These are phyloP conservation scores for Volvox africanus DNA, from an alignment of 139 green algal genomes.

Conservation along the genomic window DNA sequence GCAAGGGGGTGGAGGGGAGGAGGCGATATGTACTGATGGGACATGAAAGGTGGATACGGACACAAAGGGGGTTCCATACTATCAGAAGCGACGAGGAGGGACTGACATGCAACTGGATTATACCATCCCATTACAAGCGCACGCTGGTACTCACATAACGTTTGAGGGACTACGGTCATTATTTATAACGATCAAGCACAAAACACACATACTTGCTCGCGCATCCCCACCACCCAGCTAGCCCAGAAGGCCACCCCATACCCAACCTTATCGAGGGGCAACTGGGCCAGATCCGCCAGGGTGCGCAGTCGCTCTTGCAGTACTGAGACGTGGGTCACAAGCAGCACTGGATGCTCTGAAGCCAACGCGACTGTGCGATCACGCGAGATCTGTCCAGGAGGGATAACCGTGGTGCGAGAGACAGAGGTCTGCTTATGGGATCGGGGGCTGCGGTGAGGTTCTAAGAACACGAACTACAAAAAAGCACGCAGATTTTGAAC, in stretches of 20 bases:
- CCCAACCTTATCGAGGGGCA: constrained; percentile 3
- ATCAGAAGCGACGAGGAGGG: no score
- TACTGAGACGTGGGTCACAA: background rate
- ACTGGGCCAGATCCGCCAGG: background rate
- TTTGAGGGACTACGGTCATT: background rate
- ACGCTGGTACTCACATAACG: background rate
- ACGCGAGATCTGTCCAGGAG: background rate
- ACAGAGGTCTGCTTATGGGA: no score
- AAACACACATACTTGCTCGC: background rate
- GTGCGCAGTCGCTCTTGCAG: constrained; percentile 26
- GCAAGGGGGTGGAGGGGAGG: no score
- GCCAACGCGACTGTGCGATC: background rate
- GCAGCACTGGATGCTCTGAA: constrained; percentile 5
- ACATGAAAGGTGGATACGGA: background rate
- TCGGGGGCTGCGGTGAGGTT: background rate
- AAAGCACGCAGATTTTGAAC: background rate
- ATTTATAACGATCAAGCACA: background rate
- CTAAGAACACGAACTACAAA: background rate
- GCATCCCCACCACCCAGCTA: background rate
- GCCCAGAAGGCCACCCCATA: background rate
- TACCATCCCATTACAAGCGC: no score
- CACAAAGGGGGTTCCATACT: background rate
- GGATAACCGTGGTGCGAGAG: background rate
- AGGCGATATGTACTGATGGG: background rate
- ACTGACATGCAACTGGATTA: no score